Evolutionary conservation across 768 basidiomycete species (phyloP), one percentile per base, ranked within the genome.

Genomic region (Boletellus ananiceps): DNA sequence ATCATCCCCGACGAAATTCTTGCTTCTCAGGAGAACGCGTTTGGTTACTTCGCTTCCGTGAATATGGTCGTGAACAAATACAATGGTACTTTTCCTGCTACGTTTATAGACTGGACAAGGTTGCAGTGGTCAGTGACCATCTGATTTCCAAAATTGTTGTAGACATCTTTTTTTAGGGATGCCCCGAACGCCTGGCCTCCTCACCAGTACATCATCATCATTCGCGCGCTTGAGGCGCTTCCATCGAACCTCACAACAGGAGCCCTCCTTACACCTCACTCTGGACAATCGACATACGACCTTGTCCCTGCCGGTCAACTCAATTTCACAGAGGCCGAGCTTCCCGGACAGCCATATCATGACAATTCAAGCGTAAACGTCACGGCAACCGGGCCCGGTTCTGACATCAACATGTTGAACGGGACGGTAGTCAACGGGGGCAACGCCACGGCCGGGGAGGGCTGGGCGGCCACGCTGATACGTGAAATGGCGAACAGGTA

Each of bases 181-280:
- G 79, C 84, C 21, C 91, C 92, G n/a, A 93, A 93, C 59, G 67
- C 84, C 2, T 96, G 91, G 92, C 88, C 89, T 15, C 86, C 88
- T 8, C 86, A 90, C 58, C 86, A 87, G 54, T 84, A 91, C 65
- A 88, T 95, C 54, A 69, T 95, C 54, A 69, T 80, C 21, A 76
- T 95, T 39, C 74, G 84, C 48, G 92, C 93, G 0, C 79, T 97
- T 33, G 76, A 78, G 33, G 77, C 81, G 11, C 71, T 97, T 14
- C 90, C 90, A 0, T 59, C 81, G n/a, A 87, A 89, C 62, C 59
- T 93, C 32, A 83, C 90, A 0, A 73, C 70, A 9, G 74, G 74
- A 8, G 32, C 75, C 1, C 66, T 86, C n/a, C 80, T 87, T 11
- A 65, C 72, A 3, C 78, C 81, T 1, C 54, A 71, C 0, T 55